A percentile compares a stretch with the other conserved stretches of the same genome.
Conservation (phyloP, 805 yeast species). For the Saccharomycopsis oosterbeekiorum region DNA sequence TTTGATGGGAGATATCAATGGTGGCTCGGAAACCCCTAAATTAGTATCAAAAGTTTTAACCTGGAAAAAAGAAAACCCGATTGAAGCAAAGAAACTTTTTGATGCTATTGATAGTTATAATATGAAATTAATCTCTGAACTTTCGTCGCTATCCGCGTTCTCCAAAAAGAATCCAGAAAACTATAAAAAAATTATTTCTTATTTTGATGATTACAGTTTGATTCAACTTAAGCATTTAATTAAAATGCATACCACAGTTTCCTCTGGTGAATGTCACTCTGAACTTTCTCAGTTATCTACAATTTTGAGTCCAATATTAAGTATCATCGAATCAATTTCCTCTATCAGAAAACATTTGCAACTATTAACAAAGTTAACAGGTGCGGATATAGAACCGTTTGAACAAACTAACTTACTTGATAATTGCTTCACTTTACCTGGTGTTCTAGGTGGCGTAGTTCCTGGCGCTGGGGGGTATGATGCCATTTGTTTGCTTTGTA, state of each 20-base stretch:
- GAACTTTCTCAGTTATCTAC: slow-evolving; percentile 15
- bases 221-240: slow-evolving; percentile 19
- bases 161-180: slow-evolving; percentile 24
- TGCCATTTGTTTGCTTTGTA: slow-evolving; percentile 70
- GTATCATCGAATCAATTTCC: slow-evolving; percentile 32
- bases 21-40: slow-evolving; percentile 92
- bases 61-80: slow-evolving; percentile 55
- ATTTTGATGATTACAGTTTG: slow-evolving; percentile 13
- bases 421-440: slow-evolving; percentile 43
- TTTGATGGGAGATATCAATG: slow-evolving; percentile 87
- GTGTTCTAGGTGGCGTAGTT: slow-evolving; percentile 91
- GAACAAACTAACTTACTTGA: slow-evolving; percentile 66
- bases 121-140: slow-evolving; percentile 38
- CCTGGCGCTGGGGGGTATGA: slow-evolving; percentile 99
- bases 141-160: slow-evolving; percentile 32
- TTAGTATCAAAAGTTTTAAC: slow-evolving; percentile 63
- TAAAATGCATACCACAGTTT: slow-evolving; percentile 10
- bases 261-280: slow-evolving; percentile 19
- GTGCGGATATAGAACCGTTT: slow-evolving; percentile 83
- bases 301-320: slow-evolving; percentile 23
- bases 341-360: slow-evolving; percentile 50
- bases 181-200: slow-evolving; percentile 26
- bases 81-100: slow-evolving; percentile 44
- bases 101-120: slow-evolving; percentile 48
- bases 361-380: slow-evolving; percentile 50